Base-by-base conservation (phyloP, 1,284 basidiomycete species). In the Irpex lacteus region DNA sequence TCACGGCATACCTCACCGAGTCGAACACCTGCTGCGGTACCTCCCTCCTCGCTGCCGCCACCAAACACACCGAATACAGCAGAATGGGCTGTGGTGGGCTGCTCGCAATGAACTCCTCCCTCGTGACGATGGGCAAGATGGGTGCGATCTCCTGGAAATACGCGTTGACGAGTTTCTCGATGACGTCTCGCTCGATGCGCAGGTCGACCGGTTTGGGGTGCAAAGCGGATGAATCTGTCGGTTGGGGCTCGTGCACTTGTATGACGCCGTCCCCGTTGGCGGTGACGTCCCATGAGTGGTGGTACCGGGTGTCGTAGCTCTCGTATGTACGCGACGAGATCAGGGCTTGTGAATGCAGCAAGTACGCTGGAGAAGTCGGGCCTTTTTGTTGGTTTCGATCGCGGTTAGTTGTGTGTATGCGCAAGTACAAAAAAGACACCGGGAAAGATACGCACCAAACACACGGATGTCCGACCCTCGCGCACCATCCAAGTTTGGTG, bases 51-150 rank as follows among this genome's bases (percentile, higher is more conserved):
- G 94, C 89, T 9, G 96, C 94, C 4, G 95, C 92, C 21, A 97
- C 88, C 44, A 95, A 89, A 76, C 95, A 98, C 74, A 98, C 95
- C 47, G 94, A 89, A 76, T 98, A 98, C 26, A 98, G 85, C 65
- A 98, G 78, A 49, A 96, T 82, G 1, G 93, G 90, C 13, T 92
- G 83, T 0, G 93, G 92, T 8, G 87, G 88, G 34, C 85, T 81
- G 60, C 78, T 85, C 18, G 88, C 85, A 63, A 97, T 79, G 72
- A 98, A 98, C 73, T 98, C 96, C 56, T 86, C 83, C 72, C 91
- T 87, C 15, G 93, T 94, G 64, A 98, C 85, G 68, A 98, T 84
- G 19, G 96, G 96, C 65, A 97, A 85, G 57, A 94, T 81, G n/a
- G 91, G 92, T 1, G 91, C 87, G 59, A 97, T 83, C 52, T 95